Base-by-base conservation (phyloP, 257 asterid genomes). In the Ophiorrhiza pumila region DNA sequence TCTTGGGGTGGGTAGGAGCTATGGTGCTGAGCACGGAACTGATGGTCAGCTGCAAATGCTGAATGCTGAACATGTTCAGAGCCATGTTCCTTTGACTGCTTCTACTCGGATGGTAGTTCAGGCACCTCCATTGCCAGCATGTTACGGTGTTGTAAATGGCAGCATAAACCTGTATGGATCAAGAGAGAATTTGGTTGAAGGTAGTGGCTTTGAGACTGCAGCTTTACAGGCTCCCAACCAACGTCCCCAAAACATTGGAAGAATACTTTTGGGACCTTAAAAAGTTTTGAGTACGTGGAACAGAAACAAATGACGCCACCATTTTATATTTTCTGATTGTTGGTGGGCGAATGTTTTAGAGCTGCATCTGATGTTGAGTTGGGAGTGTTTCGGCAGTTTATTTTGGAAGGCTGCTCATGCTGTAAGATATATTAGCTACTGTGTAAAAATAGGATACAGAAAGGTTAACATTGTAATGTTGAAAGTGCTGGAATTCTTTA, bases 1-100 rank as follows among this genome's bases (percentile, higher is more conserved):
- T 83, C 95, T 91, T 27, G 98, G 99, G 61, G 95, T 94, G 58
- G 96, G 99, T 32, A 88, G 83, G 25, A 81, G 89, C 39, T 80
- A 72, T 64, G 80, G 77, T 11, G 55, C 71, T 61, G 84, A 85
- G 58, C 80, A 76, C 59, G 68, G 88, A 68, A 39, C 76, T 34
- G 86, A 78, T 9, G 84, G 76, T 55, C 90, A 79, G 42, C 63
- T 72, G 18, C 80, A 69, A 45, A 31, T 62, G 8, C 67, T 71
- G 83, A 81, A 80, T 74, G 78, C 81, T 29, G 88, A 73, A 69
- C 74, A 65, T 12, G 66, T 59, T 57, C 75, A 61, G 46, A 69
- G 69, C 61, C 91, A 83, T 73, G 76, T 42, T 47, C 82, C 55
- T 14, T 69, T 52, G 17, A 45, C 77, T 58, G 73, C 75, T 84